phyloP scores from a whole-genome alignment of 148 eudicot genomes.

The Camellia sinensis region DNA sequence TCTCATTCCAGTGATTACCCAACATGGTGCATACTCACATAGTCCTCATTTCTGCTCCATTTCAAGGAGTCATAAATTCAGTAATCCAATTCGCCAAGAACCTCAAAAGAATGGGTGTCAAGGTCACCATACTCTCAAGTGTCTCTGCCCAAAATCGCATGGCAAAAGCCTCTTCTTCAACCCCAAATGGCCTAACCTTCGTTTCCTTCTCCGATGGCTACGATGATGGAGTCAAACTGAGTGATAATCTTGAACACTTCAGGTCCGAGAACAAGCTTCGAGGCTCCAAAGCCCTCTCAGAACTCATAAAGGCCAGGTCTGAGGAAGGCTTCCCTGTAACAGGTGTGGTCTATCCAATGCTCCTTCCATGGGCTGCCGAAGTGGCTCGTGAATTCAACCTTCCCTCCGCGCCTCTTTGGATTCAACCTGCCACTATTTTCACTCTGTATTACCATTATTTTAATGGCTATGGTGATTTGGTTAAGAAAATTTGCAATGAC shows the following conservation, averaged over 20 bases:
- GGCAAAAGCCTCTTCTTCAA: conserved; percentile 8
- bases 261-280: conserved; percentile 18
- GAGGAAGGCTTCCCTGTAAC: conserved; percentile 25
- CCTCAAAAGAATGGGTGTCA: conserved; percentile 25
- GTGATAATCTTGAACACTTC: conserved; percentile 9
- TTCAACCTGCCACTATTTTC: conserved; percentile 33
- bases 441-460: conserved; percentile 35
- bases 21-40: neutral
- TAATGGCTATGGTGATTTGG: conserved; percentile 12
- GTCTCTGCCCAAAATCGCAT: conserved; percentile 14
- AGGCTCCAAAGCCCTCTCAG: conserved; percentile 17
- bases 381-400: conserved; percentile 40
- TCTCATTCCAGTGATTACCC: too few relatives aligned
- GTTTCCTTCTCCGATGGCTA: conserved; percentile 35
- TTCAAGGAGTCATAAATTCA: conserved; percentile 52
- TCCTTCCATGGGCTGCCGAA: conserved; percentile 39
- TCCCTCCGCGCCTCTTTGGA: conserved; percentile 30
- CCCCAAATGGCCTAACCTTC: conserved; percentile 19
- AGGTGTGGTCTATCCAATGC: conserved; percentile 31
- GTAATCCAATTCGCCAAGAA: conserved; percentile 41
- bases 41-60: conserved; percentile 23
- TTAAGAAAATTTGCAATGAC: neutral
- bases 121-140: conserved; percentile 39
- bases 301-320: conserved; percentile 11
- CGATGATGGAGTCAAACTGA: conserved; percentile 24